phyloP scores from a whole-genome alignment of 106 monocot species.

The Acorus gramineus region DNA sequence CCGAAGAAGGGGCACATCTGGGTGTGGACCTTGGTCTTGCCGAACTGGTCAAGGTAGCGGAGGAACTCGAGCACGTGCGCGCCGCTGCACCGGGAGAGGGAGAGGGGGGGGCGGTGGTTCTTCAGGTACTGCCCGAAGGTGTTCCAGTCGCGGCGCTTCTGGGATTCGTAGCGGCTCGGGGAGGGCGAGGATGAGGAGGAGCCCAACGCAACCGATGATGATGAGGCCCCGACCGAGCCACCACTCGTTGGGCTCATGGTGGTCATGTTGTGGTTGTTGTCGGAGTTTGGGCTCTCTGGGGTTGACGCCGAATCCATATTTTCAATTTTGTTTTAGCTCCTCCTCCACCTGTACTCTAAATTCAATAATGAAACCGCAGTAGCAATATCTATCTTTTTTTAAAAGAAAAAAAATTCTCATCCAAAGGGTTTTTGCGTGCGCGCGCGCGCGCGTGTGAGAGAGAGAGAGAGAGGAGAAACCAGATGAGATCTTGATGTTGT shows the following conservation, averaged over 20 bases:
- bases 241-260: no score
- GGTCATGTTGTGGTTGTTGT: background rate
- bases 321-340: no score
- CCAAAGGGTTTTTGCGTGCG: no score
- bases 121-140: slow-evolving; percentile 14
- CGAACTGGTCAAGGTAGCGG: slow-evolving; percentile 11
- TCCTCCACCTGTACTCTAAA: no score
- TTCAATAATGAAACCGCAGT: no score
- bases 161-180: slow-evolving; percentile 8
- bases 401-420: no score
- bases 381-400: no score
- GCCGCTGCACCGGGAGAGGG: slow-evolving; percentile 10
- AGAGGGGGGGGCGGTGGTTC: slow-evolving; percentile 9
- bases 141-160: slow-evolving; percentile 15
- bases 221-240: no score
- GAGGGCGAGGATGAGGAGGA: background rate
- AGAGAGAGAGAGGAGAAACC: background rate
- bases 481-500: background rate
- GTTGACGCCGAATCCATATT: background rate
- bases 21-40: slow-evolving; percentile 12
- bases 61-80: slow-evolving; percentile 12
- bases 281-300: slow-evolving; percentile 3
- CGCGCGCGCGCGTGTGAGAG: background rate
- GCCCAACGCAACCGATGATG: background rate
- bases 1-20: slow-evolving; percentile 10